phyloP scores from a whole-genome alignment of 768 basidiomycete genomes.

The Tricholomella constricta region DNA sequence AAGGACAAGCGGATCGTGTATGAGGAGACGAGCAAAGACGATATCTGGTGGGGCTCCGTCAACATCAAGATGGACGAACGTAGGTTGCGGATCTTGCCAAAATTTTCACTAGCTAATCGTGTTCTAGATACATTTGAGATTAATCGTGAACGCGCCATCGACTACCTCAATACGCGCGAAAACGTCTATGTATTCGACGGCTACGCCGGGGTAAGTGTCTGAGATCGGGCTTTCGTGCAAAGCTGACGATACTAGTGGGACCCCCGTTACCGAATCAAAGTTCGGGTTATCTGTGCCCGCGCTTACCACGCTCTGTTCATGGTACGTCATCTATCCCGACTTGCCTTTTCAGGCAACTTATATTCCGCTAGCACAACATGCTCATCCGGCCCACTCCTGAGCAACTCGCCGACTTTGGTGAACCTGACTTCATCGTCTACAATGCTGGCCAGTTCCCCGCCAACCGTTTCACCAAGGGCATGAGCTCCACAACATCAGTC shows the following conservation, averaged over 20 bases:
- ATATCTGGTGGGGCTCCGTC: conserved; percentile 99
- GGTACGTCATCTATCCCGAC: conserved; percentile 54
- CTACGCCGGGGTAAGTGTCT: conserved; percentile 72
- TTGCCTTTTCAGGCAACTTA: conserved; percentile 12
- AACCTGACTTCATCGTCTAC: conserved; percentile 99
- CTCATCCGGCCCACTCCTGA: conserved; percentile 96
- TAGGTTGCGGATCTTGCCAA: conserved; percentile 38
- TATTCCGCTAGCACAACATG: conserved; percentile 85
- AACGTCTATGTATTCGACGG: conserved; percentile 99
- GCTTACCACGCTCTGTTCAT: conserved; percentile 99
- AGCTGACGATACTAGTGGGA: conserved; percentile 69
- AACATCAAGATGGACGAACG: conserved; percentile 99
- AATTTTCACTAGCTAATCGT: conserved; percentile 1
- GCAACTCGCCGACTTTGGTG: conserved; percentile 91
- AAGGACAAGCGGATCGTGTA: conserved; percentile 99
- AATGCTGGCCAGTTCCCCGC: conserved; percentile 99
- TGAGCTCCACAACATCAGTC: conserved; percentile 98
- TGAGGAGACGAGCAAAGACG: conserved; percentile 94
- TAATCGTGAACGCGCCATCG: conserved; percentile 98
- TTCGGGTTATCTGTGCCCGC: conserved; percentile 96
- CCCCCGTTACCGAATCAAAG: conserved; percentile 99
- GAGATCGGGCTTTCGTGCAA: conserved; percentile 10
- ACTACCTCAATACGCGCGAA: conserved; percentile 97
- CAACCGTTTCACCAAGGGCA: conserved; percentile 99
- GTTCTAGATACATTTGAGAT: conserved; percentile 94